Percentiles rank a stretch among this genome's conserved stretches.
Conservation (phyloP, 2,329 filamentous ascomycete genomes). For the Exserohilum turcica region DNA sequence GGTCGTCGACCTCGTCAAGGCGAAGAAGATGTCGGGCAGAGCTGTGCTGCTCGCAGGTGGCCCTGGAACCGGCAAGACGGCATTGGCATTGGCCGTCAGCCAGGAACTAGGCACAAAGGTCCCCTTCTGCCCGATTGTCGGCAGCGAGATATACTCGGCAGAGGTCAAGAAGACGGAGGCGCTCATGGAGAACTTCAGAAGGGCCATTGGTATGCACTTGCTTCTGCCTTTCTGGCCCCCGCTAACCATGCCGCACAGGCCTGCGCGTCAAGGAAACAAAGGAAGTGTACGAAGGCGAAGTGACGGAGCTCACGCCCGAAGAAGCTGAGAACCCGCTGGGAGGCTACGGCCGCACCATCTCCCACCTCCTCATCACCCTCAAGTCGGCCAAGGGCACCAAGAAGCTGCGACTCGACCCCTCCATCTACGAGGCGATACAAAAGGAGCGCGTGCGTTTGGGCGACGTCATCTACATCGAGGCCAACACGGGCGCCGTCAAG, state of each 20-base stretch:
- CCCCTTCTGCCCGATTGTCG: conserved; percentile 96
- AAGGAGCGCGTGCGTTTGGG: conserved; percentile 96
- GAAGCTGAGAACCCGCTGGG: conserved; percentile 97
- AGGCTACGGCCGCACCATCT: conserved; percentile 96
- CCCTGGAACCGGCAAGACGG: conserved; percentile 93
- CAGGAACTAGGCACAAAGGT: conserved; percentile 98
- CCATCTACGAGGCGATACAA: conserved; percentile 98
- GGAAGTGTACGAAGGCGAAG: conserved; percentile 98
- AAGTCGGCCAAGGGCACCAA: conserved; percentile 97
- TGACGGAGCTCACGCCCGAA: conserved; percentile 95
- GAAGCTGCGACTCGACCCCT: conserved; percentile 94
- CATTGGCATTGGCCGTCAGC: conserved; percentile 90
- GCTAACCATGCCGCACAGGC: conserved; percentile 46
- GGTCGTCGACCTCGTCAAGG: conserved; percentile 91
- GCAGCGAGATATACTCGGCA: conserved; percentile 95
- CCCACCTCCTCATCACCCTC: conserved; percentile 88
- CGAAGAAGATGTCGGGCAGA: conserved; percentile 96
- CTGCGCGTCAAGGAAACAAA: conserved; percentile 98
- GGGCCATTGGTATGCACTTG: conserved; percentile 76
- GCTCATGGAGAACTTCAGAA: conserved; percentile 97
- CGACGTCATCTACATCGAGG: conserved; percentile 99
- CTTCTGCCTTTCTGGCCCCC: background rate
- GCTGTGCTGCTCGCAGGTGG: conserved; percentile 93
- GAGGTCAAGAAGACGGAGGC: conserved; percentile 99
- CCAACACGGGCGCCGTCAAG: conserved; percentile 98